Evolutionary conservation across 352 stramenopile species (phyloP), one percentile per base, ranked within the genome.

Genomic region (Nothophytophthora sp.): DNA sequence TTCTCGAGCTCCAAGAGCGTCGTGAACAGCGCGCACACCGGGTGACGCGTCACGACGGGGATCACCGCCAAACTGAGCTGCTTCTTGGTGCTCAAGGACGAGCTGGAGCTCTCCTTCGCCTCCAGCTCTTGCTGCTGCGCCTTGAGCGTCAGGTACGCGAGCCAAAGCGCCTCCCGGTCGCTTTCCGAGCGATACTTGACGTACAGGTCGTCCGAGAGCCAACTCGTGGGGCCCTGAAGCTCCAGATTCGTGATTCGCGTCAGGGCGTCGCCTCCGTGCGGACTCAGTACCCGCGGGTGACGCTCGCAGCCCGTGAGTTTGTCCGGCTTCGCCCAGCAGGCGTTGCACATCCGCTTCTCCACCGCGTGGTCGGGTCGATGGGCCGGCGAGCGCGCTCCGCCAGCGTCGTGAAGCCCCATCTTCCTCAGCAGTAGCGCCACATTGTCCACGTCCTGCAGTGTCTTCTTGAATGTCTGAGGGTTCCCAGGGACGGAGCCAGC

Each of bases 301-400:
- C 86, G 76, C 34, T 88, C 79, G 35, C 83, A 92, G 22, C 73
- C 72, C 20, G 78, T 90, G 47, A 60, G 29, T 29, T 81, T 87
- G 35, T 71, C 71, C 0, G 83, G 72, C 29, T 67, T 55, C 9
- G 76, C 60, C 83, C 83, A 94, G 42, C 83, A 94, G 0, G 83
- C 80, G 37, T 90, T 73, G 67, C 83, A 94, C 83, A 92, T 90
- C 22, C 81, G 78, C 22, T 74, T 82, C 54, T 94, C 81, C 4
- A 88, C 76, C 4, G 66, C 73, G 50, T 93, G 83, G 41, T 90
- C 78, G 1, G 75, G 43, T 22, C 73, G 64, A 32, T 72, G 58
- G n/a, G 60, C 61, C 6, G 67, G 55, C 19, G 68, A 79, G 0
- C 13, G 43, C 5, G 55, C 52, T 11, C 52, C 61, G 32, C 34